A percentile compares a stretch with the other conserved stretches of the same genome.
These are phyloP conservation scores for Trichopus zeylanicus DNA, from an alignment of 116 monocot species.

Conservation along the genomic window DNA sequence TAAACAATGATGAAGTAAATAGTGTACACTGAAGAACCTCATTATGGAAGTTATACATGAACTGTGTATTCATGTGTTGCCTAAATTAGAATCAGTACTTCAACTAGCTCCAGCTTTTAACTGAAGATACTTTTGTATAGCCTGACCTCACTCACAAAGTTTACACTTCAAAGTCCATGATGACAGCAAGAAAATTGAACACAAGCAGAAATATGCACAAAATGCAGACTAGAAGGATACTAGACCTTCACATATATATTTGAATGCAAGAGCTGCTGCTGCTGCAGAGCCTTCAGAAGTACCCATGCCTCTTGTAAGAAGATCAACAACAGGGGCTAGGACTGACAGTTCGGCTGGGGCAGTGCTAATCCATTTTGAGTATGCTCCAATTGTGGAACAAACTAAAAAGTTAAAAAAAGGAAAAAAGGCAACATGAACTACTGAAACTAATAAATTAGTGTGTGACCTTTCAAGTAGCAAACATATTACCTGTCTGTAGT, in stretches of 20 bases:
- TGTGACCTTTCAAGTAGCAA: not conserved
- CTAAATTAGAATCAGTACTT: no score
- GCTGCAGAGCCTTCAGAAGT: constrained; percentile 74
- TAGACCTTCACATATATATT: constrained; percentile 98
- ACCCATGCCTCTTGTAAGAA: constrained; percentile 83
- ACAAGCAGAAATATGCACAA: not conserved
- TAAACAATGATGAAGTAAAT: no score
- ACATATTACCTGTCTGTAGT: constrained; percentile 54
- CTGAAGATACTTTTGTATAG: no score
- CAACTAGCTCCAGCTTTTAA: no score
- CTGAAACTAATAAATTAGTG: not conserved
- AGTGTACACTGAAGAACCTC: no score
- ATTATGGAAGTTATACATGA: no score
- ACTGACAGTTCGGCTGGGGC: constrained; percentile 59
- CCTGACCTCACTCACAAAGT: no score
- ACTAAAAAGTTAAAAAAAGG: constrained; percentile 32
- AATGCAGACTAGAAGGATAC: not conserved
- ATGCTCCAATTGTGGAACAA: constrained; percentile 91
- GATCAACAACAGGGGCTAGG: constrained; percentile 73
- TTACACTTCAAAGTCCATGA: not conserved
- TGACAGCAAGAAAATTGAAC: not conserved
- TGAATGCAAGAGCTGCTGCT: constrained; percentile 81
- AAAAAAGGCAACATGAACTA: not conserved
- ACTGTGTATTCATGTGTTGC: no score
- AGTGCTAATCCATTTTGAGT: constrained; percentile 90